Evolutionary conservation across 805 yeast species (phyloP).

Genomic region (Lachancea mirantina): DNA sequence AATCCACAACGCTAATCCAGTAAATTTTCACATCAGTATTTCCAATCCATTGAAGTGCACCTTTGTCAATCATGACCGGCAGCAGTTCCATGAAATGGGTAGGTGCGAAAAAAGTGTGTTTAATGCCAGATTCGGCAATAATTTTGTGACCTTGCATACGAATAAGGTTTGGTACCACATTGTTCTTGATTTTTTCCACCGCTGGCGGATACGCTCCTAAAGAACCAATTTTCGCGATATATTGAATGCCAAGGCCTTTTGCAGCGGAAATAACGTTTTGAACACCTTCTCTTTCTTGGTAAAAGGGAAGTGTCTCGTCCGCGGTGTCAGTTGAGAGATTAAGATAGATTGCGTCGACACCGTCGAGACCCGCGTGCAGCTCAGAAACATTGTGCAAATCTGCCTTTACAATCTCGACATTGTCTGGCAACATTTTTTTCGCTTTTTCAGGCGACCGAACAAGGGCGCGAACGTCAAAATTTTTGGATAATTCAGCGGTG

Average conservation of each 20-base stretch:
- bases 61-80: constrained; percentile 6
- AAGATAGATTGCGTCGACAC: constrained; percentile 4
- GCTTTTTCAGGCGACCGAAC: constrained; percentile 5
- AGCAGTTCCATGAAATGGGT: constrained; percentile 9
- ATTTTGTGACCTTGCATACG: constrained; percentile 4
- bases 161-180: constrained; percentile 4
- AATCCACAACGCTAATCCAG: constrained; percentile 5
- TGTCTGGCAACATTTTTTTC: constrained; percentile 4
- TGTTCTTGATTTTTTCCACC: constrained; percentile 2
- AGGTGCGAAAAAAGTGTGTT: constrained; percentile 6
- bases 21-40: constrained; percentile 1
- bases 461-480: constrained; percentile 3
- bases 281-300: constrained; percentile 6
- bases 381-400: constrained; percentile 2
- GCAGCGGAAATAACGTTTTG: constrained; percentile 3
- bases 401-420: constrained; percentile 4
- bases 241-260: constrained; percentile 3
- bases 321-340: constrained; percentile 5
- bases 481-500: constrained; percentile 5
- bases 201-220: constrained; percentile 6
- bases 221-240: constrained; percentile 5
- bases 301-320: constrained; percentile 4
- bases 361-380: constrained; percentile 4
- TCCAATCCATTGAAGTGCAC: constrained; percentile 2
- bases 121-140: constrained; percentile 2